phyloP scores from a whole-genome alignment of 306 rosid genomes.

The Pterocarpus santalinus region DNA sequence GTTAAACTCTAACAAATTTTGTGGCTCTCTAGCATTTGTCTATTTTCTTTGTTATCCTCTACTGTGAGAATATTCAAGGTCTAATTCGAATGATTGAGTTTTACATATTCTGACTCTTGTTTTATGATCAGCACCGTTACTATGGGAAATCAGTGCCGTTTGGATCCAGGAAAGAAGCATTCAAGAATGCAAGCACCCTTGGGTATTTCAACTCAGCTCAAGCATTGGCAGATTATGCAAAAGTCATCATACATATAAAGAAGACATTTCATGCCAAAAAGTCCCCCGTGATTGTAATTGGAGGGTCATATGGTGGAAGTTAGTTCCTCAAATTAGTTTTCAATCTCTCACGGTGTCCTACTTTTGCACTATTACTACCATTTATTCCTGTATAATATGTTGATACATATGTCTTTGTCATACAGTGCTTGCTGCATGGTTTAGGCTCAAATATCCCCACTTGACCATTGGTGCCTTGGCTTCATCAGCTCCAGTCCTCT shows the following conservation, averaged over 20 bases:
- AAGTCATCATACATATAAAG: conserved; percentile 63
- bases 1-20: no score
- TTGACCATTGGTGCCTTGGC: conserved; percentile 81
- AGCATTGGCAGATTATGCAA: conserved; percentile 85
- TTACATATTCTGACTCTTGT: neutral
- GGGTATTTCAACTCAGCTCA: conserved; percentile 88
- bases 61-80: neutral
- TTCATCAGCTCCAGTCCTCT: conserved; percentile 85
- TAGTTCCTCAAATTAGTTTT: conserved; percentile 41
- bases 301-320: conserved; percentile 96
- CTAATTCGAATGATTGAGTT: neutral
- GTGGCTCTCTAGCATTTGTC: no score
- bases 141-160: conserved; percentile 83
- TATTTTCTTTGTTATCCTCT: neutral
- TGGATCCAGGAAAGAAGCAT: conserved; percentile 73
- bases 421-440: conserved; percentile 92
- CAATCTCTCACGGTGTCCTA: neutral
- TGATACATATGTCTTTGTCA: neutral
- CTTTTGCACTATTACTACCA: neutral
- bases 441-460: conserved; percentile 88
- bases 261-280: conserved; percentile 48
- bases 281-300: conserved; percentile 77
- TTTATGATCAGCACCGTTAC: conserved; percentile 66
- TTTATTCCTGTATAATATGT: no score
- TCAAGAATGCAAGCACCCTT: conserved; percentile 60